Percentiles rank a stretch among this genome's conserved stretches.
Evolutionary conservation across 192 early-diverging fungal species (phyloP).

Genomic region (Podila minutissima): DNA sequence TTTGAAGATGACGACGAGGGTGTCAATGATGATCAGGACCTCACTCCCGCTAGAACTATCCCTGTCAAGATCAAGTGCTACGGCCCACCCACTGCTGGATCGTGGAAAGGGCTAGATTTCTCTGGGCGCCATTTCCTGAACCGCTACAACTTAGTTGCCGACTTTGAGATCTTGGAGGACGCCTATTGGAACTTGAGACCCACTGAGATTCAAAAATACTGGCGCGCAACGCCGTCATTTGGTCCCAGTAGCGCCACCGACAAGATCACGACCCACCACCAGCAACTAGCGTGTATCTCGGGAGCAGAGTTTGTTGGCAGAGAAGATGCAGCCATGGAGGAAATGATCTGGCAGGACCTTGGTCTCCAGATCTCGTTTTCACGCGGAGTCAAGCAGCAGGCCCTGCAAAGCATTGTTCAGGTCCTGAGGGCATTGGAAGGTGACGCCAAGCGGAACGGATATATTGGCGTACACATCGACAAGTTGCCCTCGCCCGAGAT

Average conservation of each 20-base stretch:
- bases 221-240: constrained; percentile 10
- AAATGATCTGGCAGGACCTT: constrained; percentile 39
- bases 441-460: constrained; percentile 2
- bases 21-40: not conserved
- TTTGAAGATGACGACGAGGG: not conserved
- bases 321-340: constrained; percentile 26
- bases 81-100: constrained; percentile 27
- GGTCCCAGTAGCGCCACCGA: not conserved
- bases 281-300: constrained; percentile 26
- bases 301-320: constrained; percentile 31
- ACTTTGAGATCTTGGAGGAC: constrained; percentile 34
- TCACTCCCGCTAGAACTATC: not conserved
- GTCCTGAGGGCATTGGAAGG: constrained; percentile 20
- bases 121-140: constrained; percentile 45
- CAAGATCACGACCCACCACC: constrained; percentile 7
- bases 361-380: constrained; percentile 20
- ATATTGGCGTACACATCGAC: constrained; percentile 48
- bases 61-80: constrained; percentile 29
- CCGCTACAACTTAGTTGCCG: constrained; percentile 29
- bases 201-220: constrained; percentile 26
- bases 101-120: constrained; percentile 43
- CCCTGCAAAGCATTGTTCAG: constrained; percentile 8
- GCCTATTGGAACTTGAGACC: constrained; percentile 36
- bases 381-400: not conserved
- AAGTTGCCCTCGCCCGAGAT: constrained; percentile 18